These are phyloP conservation scores for Trametes sanguinea DNA, from an alignment of 768 basidiomycete genomes.

Conservation along the genomic window DNA sequence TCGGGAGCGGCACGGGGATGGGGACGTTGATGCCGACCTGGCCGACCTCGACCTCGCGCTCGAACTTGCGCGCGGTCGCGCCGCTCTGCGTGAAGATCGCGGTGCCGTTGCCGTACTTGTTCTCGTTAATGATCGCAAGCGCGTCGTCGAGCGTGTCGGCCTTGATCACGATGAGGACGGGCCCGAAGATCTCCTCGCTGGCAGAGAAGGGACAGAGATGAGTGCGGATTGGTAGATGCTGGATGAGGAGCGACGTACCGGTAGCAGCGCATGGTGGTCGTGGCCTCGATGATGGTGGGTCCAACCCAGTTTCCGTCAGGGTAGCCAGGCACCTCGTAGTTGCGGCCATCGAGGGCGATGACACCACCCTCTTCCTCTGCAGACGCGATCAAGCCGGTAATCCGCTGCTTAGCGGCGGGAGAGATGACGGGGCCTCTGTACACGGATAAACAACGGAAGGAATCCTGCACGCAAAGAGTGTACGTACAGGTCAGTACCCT, in stretches of 20 bases:
- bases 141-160: constrained; percentile 90
- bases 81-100: constrained; percentile 97
- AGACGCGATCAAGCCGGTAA: constrained; percentile 72
- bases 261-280: constrained; percentile 85
- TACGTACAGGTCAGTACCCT: constrained; percentile 77
- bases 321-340: constrained; percentile 66
- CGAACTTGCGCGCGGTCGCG: constrained; percentile 92
- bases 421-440: constrained; percentile 79
- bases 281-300: constrained; percentile 85
- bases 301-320: constrained; percentile 93
- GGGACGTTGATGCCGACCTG: constrained; percentile 94
- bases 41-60: constrained; percentile 83
- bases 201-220: background rate
- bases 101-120: constrained; percentile 91
- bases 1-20: constrained; percentile 88
- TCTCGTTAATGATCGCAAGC: constrained; percentile 84
- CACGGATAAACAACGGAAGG: background rate
- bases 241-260: constrained; percentile 48
- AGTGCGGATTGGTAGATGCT: background rate
- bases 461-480: background rate
- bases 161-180: constrained; percentile 75
- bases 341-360: constrained; percentile 85
- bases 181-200: constrained; percentile 96
- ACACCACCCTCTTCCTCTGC: constrained; percentile 80
- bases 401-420: constrained; percentile 76